Conservation (phyloP, 164 flowering plant species). For the Liquidambar formosana region DNA sequence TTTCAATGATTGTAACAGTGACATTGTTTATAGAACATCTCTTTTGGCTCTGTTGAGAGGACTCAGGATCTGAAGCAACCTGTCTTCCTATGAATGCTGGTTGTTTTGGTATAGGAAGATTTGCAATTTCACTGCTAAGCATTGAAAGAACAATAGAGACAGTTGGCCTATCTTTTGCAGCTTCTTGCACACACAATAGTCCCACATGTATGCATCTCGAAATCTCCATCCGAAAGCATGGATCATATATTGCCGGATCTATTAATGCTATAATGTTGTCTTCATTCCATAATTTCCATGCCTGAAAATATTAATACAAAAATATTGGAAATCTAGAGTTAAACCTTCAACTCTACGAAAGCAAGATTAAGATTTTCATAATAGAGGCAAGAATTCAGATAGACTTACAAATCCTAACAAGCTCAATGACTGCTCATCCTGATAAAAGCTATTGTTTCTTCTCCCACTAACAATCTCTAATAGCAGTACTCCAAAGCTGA, state of each 20-base stretch:
- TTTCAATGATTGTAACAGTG: conserved; percentile 2
- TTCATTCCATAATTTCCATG: conserved; percentile 33
- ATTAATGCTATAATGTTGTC: conserved; percentile 7
- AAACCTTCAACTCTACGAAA: too few species aligned
- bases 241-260: conserved; percentile 6
- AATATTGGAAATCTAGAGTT: too few species aligned
- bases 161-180: conserved; percentile 31
- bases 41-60: neutral
- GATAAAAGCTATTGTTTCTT: neutral
- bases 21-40: conserved; percentile 1
- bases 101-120: conserved; percentile 30
- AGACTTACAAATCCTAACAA: conserved; percentile 27
- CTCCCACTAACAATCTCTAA: conserved; percentile 29
- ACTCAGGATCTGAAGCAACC: neutral
- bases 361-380: too few species aligned
- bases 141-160: conserved; percentile 16
- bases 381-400: too few species aligned
- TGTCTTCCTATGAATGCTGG: conserved; percentile 16
- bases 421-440: neutral
- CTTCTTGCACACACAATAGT: conserved; percentile 36
- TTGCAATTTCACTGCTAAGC: conserved; percentile 31
- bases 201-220: conserved; percentile 45
- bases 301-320: conserved; percentile 9
- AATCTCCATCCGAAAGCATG: conserved; percentile 13
- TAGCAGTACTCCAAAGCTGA: conserved; percentile 26